Evolutionary conservation across 805 yeast genomes (phyloP), one percentile per base, ranked within the genome.

Genomic region (Candida rishiriensis): DNA sequence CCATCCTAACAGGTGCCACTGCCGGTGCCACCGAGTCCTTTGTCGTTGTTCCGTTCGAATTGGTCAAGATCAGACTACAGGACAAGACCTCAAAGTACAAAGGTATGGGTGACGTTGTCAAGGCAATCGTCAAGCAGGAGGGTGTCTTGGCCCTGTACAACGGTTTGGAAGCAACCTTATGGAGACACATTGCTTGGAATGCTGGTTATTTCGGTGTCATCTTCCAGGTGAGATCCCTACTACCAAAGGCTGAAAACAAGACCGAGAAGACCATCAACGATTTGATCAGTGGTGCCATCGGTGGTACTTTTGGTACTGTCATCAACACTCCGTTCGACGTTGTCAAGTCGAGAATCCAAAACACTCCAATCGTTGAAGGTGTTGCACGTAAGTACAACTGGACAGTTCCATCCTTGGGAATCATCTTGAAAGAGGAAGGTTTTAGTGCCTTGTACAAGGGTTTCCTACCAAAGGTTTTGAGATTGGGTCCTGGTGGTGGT

Each of bases 401-500:
- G 98, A 81, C 97, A 15, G 58, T 81, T 53, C 97, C 97, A 34
- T 78, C 95, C 3, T 70, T 93, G 46, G 62, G 73, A 36, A 74
- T 81, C 15, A 87, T 93, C 18, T 80, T 81, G 57, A 79, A 73
- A 63, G 98, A 91, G 69, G 99, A 93, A 75, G 99, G 99, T 29
- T 78, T 88, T 57, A 72, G 70, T 39, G 97, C 98, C 8, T 76
- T 93, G 47, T 91, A 90, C 70, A 91, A 90, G 72, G 99, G 99
- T 34, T 91, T 93, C 78, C 64, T 90, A 52, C 99, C 99, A 55
- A 93, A 93, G 75, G 97, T 93, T 11, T 75, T 93, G 62, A 83
- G 99, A 78, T 76, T 93, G 54, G 99, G 98, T 39, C 99, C 99
- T 49, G 99, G 99, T 61, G 99, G 99, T 66, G 99, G 99, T 73